Conservation (phyloP, 176 grass and related monocot genomes). For the Areca catechu region DNA sequence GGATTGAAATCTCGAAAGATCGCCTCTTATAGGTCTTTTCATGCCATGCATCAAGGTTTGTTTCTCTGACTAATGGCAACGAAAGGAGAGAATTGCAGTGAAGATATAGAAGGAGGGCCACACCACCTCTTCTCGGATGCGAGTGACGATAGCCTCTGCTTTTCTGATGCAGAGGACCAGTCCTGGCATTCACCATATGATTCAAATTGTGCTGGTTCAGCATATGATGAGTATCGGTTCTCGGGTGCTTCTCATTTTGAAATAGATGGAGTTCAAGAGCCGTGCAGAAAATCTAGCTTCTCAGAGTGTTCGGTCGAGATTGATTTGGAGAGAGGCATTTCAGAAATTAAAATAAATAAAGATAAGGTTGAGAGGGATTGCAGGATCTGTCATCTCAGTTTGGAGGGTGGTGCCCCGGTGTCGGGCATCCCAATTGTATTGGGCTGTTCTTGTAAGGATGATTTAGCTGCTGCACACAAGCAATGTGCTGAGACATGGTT, state of each 20-base stretch:
- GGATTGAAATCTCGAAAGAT: too few relatives aligned
- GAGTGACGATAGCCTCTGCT: constrained; percentile 49
- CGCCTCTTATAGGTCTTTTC: not conserved
- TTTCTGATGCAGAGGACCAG: constrained; percentile 64
- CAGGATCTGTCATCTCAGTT: constrained; percentile 92
- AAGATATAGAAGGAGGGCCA: constrained; percentile 23
- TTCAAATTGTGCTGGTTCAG: constrained; percentile 29
- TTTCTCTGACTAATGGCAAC: constrained; percentile 15
- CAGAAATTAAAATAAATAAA: constrained; percentile 55
- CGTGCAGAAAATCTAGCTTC: constrained; percentile 51
- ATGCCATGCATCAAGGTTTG: not conserved
- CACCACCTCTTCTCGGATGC: constrained; percentile 15
- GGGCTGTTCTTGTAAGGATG: constrained; percentile 95
- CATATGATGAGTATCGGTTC: constrained; percentile 14
- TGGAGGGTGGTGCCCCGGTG: constrained; percentile 48
- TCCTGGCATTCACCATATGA: constrained; percentile 45
- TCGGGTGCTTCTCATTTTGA: not conserved
- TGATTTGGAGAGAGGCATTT: constrained; percentile 60
- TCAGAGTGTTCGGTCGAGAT: constrained; percentile 62
- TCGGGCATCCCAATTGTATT: constrained; percentile 67
- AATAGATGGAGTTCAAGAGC: constrained; percentile 20
- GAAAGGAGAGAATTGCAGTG: constrained; percentile 15
- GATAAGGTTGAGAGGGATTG: constrained; percentile 64
- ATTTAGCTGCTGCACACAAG: constrained; percentile 74
- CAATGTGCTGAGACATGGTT: constrained; percentile 99